Base-by-base conservation (phyloP, 495 filamentous ascomycete species). In the Choiromyces venosus region DNA sequence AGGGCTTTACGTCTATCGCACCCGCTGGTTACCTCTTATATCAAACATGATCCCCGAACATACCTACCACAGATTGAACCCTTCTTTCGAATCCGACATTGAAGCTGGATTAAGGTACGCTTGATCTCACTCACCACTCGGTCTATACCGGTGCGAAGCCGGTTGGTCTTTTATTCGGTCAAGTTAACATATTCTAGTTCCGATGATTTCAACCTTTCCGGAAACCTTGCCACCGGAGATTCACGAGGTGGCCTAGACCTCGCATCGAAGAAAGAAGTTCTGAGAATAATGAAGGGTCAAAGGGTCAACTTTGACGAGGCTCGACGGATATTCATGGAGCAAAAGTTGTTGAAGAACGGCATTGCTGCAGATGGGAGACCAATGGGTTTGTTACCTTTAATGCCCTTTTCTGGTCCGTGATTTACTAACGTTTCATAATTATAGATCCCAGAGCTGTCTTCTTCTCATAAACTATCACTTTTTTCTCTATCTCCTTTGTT, bases 281-380 rank as follows among this genome's bases (percentile, higher is more conserved):
- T 91, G 74, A 87, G 85, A 73, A 94, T 99, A 81, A 99, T 99
- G 96, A 92, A 90, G 85, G 87, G 83, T 78, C 86, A 89, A 73
- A 84, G 83, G 65, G 86, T 97, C 25, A 85, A 85, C 69, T 98
- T 99, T 81, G 95, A 99, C 84, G 93, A 99, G 84, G 95, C 95
- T 37, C 86, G 95, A 73, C 85, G 91, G 67, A 86, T 94, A 33
- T 94, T 91, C 79, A 94, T 91, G 79, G 89, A 96, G 85, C 88
- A 92, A 74, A 85, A 90, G 74, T 95, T 99, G 79, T 87, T 87
- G 77, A 92, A 89, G 81, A 92, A 96, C 79, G 90, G 91, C 70
- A 97, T 99, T 80, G 93, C 89, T 16, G 85, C 90, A 21, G 96
- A 98, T 82, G 95, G 96, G 42, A 83, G 88, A 79, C 95, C 95